Percentiles rank a stretch among this genome's conserved stretches.
These are phyloP conservation scores for Neonectria ditissima DNA, from an alignment of 2,329 filamentous ascomycete genomes.

Conservation along the genomic window DNA sequence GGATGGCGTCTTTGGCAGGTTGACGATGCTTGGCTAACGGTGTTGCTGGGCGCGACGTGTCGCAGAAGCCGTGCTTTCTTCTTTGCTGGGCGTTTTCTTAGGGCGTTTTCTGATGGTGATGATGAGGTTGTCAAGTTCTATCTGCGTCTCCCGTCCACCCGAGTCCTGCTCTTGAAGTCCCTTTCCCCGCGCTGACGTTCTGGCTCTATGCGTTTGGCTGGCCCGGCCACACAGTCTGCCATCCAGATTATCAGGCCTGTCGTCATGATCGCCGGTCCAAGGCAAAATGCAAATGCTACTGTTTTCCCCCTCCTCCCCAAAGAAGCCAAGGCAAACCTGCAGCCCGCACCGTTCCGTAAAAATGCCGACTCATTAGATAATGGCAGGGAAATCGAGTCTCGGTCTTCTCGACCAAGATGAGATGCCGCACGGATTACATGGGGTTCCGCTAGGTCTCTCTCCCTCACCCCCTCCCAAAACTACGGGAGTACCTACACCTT, in stretches of 20 bases:
- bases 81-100: neutral
- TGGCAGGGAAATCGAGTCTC: constrained; percentile 20
- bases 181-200: constrained; percentile 6
- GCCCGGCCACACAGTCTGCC: constrained; percentile 7
- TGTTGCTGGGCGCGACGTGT: constrained; percentile 10
- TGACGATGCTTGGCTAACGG: constrained; percentile 7
- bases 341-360: constrained; percentile 27
- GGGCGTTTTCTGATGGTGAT: constrained; percentile 4
- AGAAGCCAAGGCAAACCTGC: constrained; percentile 13
- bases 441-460: neutral
- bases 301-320: constrained; percentile 12
- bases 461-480: neutral
- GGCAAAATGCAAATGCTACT: constrained; percentile 19
- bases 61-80: neutral
- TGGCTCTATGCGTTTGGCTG: neutral
- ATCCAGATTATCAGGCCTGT: constrained; percentile 29
- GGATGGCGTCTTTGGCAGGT: constrained; percentile 22
- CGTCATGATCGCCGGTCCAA: constrained; percentile 41
- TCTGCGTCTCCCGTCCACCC: neutral
- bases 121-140: constrained; percentile 22
- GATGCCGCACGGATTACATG: constrained; percentile 11
- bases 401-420: constrained; percentile 24
- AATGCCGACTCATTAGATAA: constrained; percentile 27
- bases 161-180: constrained; percentile 17
- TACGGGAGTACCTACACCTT: constrained; percentile 6